A percentile compares a stretch with the other conserved stretches of the same genome.
Evolutionary conservation across 2,329 filamentous ascomycete genomes (phyloP).

Genomic region (Colletotrichum falcatum): DNA sequence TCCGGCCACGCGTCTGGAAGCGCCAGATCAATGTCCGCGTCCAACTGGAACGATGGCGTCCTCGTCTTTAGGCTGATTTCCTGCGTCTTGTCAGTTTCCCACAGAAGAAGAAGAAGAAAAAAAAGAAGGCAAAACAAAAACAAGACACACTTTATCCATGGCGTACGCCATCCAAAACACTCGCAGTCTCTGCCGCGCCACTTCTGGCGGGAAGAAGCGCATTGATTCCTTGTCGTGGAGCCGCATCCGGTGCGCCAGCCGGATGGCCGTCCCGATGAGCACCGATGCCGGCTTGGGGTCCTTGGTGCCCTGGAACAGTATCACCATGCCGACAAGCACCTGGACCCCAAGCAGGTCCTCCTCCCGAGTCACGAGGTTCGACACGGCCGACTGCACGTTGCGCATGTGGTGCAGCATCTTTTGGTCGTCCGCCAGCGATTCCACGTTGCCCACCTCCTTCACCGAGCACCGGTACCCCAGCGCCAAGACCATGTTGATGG

Average conservation of each 20-base stretch:
- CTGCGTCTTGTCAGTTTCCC: conserved; percentile 32
- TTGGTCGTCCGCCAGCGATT: conserved; percentile 38
- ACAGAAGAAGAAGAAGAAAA: neutral
- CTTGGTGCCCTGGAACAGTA: conserved; percentile 52
- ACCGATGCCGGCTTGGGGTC: conserved; percentile 54
- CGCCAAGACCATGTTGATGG: conserved; percentile 55
- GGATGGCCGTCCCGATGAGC: conserved; percentile 54
- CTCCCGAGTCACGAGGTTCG: conserved; percentile 53
- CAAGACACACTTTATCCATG: conserved; percentile 53
- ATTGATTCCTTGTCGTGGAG: conserved; percentile 49
- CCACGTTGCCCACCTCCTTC: conserved; percentile 42
- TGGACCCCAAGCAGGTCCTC: conserved; percentile 54
- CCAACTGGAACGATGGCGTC: conserved; percentile 54
- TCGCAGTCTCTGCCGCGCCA: conserved; percentile 51
- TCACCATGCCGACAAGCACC: conserved; percentile 53
- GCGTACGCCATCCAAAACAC: conserved; percentile 58
- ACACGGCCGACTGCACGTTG: conserved; percentile 53
- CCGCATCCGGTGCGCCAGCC: conserved; percentile 52
- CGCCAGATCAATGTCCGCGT: conserved; percentile 56
- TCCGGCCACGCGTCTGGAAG: conserved; percentile 48
- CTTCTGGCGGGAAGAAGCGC: conserved; percentile 45
- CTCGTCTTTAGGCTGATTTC: conserved; percentile 53
- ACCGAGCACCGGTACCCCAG: conserved; percentile 48
- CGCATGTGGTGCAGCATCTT: conserved; percentile 48
- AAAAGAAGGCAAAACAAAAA: neutral